Base-by-base conservation (phyloP, 2,329 filamentous ascomycete genomes). In the Chaetomiaceae sp. region DNA sequence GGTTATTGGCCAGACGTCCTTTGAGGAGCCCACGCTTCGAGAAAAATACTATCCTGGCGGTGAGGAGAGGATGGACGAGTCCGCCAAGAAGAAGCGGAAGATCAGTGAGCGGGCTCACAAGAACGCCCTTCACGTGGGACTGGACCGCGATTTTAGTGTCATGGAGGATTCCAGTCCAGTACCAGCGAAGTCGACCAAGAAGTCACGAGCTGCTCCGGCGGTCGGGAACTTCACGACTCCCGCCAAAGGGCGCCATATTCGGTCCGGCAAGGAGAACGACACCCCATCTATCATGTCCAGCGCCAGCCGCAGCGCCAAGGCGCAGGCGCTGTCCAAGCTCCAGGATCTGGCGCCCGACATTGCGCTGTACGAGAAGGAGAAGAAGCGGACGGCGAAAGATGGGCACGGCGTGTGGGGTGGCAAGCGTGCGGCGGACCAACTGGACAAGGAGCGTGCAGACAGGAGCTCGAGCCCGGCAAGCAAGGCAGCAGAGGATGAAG, bases 301-400 rank as follows among this genome's bases (percentile, higher is more conserved):
- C 2, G 82, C 83, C 20, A 87, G 86, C 54, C 83, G 93, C 45
- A 93, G 88, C 58, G 91, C 93, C 12, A 98, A 97, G 63, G 82
- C 85, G 33, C 84, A 86, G 60, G 93, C 93, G 11, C 69, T 84
- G n/a, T 79, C 82, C 27, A 82, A 79, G 53, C 69, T 97, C 7
- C 87, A 93, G 44, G 77, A 79, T 29, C 72, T 91, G 47, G 89
- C 87, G 1, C 78, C 84, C 0, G 93, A 98, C 60, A 89, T 97
- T 59, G 84, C 84, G 2, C 71, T 94, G 26, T 98, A 93, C 60
- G 86, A 97, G 60, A 95, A 93, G 62, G 93, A 98, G 68, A 88
- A 79, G 71, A 96, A 95, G 69, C 81, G 93, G 17, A 65, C 69
- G 6, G 60, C 62, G 51, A 79, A 75, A 53, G 66, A 70, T 40